Percentiles rank a stretch among this genome's conserved stretches.
These are phyloP conservation scores for Pseudogymnoascus destructans DNA, from an alignment of 2,329 filamentous ascomycete genomes.

Conservation along the genomic window DNA sequence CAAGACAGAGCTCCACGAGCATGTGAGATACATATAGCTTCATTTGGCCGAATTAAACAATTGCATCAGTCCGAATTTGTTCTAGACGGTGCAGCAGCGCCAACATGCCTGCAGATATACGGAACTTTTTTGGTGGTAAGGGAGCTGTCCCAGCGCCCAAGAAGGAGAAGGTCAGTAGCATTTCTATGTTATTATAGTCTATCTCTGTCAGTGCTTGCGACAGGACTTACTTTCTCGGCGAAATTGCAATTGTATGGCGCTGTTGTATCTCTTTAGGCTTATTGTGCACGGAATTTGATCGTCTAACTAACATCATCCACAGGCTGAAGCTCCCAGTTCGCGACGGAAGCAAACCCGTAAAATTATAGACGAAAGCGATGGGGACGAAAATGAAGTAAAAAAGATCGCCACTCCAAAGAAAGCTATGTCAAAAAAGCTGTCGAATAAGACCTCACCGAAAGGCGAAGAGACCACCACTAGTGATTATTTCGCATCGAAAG, in stretches of 20 bases:
- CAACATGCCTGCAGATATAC: constrained; percentile 73
- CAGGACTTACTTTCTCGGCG: neutral
- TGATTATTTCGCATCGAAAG: constrained; percentile 27
- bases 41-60: neutral
- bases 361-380: constrained; percentile 69
- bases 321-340: neutral
- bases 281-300: neutral
- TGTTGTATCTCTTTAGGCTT: neutral
- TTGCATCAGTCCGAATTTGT: neutral
- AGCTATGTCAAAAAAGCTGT: constrained; percentile 41
- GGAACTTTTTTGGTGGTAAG: constrained; percentile 79
- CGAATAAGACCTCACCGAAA: constrained; percentile 23
- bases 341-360: constrained; percentile 39
- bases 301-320: constrained; percentile 4
- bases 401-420: constrained; percentile 43
- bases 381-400: constrained; percentile 45
- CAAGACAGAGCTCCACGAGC: neutral
- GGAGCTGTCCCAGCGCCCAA: constrained; percentile 40
- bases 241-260: neutral
- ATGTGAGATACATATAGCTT: neutral
- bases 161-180: constrained; percentile 23
- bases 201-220: neutral
- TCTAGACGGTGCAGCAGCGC: neutral
- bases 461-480: constrained; percentile 25
- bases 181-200: neutral